Evolutionary conservation across 176 grass and related monocot species (phyloP), one percentile per base, ranked within the genome.

Genomic region (Musa troglodytarum): DNA sequence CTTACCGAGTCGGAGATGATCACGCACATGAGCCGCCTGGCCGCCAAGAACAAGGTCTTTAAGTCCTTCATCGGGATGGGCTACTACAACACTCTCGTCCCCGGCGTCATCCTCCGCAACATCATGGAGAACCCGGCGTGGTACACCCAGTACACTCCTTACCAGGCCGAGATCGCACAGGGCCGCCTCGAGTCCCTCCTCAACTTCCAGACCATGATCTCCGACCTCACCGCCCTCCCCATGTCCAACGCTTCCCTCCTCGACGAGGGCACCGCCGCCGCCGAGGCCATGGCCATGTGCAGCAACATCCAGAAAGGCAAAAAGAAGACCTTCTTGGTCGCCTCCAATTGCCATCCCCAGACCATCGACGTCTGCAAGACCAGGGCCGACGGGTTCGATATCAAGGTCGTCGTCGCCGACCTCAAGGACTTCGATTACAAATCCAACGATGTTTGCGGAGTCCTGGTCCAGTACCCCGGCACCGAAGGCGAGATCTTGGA

Each of bases 231-330:
- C 2, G 86, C 84, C 14, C 84, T 99, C 20, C 96, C 96, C 78
- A 99, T 99, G 96, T 99, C 96, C 66, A 99, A 99, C 76, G 91
- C 96, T 0, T 99, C 96, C 10, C 76, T 99, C 16, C 96, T 99
- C n/a, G 96, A 99, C 65, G 96, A 99, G 85, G 96, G 89, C 76
- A 99, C 96, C n/a, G 96, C 96, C 21, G 91, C 96, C 2, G 96
- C 96, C 4, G 96, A 99, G 84, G 96, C 96, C 85, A 99, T 99
- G 96, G 91, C 96, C 26, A 99, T 99, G 96, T 99, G 96, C 83
- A 74, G 67, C 79, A 92, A 86, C 81, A 99, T 99, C 82, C 70
- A 89, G 11, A 89, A 73, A 54, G 81, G 86, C 29, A 97, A 90
- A 79, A 99, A 83, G 78, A 99, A 92, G 83, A 99, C 91, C 0